A percentile compares a stretch with the other conserved stretches of the same genome.
Evolutionary conservation across 2,329 filamentous ascomycete species (phyloP).

Genomic region (Aureobasidium vineae): DNA sequence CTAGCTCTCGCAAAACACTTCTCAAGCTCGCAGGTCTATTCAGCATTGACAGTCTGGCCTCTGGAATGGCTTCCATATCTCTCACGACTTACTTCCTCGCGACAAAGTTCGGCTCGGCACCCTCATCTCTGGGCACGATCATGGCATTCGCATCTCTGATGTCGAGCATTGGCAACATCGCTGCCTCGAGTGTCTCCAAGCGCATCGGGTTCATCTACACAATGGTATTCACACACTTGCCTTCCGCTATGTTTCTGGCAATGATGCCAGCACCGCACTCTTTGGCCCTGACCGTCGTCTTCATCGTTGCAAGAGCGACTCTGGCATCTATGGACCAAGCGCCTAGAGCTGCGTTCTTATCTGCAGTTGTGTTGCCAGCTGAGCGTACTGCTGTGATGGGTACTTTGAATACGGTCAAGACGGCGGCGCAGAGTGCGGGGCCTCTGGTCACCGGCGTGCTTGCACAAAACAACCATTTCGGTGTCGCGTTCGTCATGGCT

Average conservation of each 20-base stretch:
- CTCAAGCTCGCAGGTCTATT: slow-evolving; percentile 66
- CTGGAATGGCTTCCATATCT: slow-evolving; percentile 59
- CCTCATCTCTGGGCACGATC: slow-evolving; percentile 53
- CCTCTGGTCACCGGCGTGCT: slow-evolving; percentile 64
- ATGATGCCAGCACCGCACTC: slow-evolving; percentile 60
- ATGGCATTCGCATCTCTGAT: slow-evolving; percentile 52
- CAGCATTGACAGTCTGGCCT: slow-evolving; percentile 64
- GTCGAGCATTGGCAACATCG: slow-evolving; percentile 45
- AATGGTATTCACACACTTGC: slow-evolving; percentile 62
- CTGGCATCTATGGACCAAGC: slow-evolving; percentile 69
- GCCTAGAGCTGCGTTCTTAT: slow-evolving; percentile 67
- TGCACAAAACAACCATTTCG: slow-evolving; percentile 56
- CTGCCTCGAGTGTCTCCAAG: slow-evolving; percentile 63
- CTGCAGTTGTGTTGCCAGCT: slow-evolving; percentile 60
- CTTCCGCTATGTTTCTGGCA: slow-evolving; percentile 61
- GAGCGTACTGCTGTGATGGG: slow-evolving; percentile 73
- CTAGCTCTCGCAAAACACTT: slow-evolving; percentile 55
- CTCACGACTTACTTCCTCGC: slow-evolving; percentile 58
- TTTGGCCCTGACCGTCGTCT: slow-evolving; percentile 55
- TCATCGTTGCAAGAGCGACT: slow-evolving; percentile 62
- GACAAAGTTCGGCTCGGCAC: slow-evolving; percentile 55
- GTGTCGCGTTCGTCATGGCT: slow-evolving; percentile 62
- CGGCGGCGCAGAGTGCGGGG: slow-evolving; percentile 60
- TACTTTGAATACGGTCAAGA: slow-evolving; percentile 67
- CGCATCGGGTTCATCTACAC: slow-evolving; percentile 61